Base-by-base conservation (phyloP, 2,329 filamentous ascomycete species). In the Pezicula carpinea region DNA sequence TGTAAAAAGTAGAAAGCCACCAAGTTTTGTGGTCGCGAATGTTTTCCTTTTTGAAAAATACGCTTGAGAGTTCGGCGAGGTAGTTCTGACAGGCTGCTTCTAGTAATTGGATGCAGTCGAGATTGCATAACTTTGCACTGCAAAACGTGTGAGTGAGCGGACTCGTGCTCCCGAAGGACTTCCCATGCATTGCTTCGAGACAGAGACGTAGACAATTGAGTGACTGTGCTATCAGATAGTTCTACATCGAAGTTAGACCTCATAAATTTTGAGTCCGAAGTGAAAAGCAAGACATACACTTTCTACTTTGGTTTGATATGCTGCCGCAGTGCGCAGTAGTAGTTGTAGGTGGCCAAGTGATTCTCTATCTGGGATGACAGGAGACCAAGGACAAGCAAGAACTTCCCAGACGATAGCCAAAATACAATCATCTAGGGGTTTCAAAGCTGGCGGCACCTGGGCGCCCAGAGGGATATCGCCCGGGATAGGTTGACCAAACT, bases 191-290 rank as follows among this genome's bases (percentile, higher is more conserved):
- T 10, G 47, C 47, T 39, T 56, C 49, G 14, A 53, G 36, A 23
- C 47, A 56, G 14, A 19, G 49, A 10, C 54, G 48, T 34, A 56
- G 43, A 39, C 54, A 55, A 13, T 50, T 52, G 3, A 56, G 38
- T n/a, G 54, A 52, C 22, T 55, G 48, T 6, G 54, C 47, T 34
- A 55, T 53, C 8, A 56, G n/a, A 39, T 52, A 49, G n/a, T 56
- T 44, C 52, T 56, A 33, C 7, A 31, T 21, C 19, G 13, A 33
- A 29, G 29, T 19, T 3, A 42, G 23, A 35, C 31, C 10, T 29
- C 32, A 15, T 10, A 38, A 33, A 39, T 3, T 22, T n/a, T 10
- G 35, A 18, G 4, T 26, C 6, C 6, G 11, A 17, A 38, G 17
- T 26, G 38, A 32, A 2, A 11, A 29, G 26, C 4, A 29, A 29